phyloP scores from a whole-genome alignment of 2,329 filamentous ascomycete species.

The Periconia sp. region DNA sequence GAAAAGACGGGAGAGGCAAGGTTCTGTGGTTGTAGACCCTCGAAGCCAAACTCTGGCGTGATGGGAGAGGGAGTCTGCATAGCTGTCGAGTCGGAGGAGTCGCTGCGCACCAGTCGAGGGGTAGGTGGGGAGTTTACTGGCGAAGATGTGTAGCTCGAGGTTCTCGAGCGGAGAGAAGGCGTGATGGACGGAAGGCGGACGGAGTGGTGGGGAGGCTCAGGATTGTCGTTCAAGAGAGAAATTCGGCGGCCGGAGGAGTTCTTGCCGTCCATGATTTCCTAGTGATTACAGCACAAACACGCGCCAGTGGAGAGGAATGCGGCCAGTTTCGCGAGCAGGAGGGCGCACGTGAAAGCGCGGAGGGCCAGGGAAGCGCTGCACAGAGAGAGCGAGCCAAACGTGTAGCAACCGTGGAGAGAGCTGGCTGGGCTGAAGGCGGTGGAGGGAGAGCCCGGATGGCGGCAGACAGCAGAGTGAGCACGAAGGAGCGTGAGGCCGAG shows the following conservation, averaged over 20 bases:
- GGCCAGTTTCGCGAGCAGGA: slow-evolving; percentile 22
- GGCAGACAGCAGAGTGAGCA: slow-evolving; percentile 2
- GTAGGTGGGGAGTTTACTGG: slow-evolving; percentile 54
- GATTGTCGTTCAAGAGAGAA: slow-evolving; percentile 58
- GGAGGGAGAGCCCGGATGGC: not conserved
- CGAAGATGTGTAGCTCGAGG: slow-evolving; percentile 54
- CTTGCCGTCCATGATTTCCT: slow-evolving; percentile 57
- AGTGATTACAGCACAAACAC: slow-evolving; percentile 28
- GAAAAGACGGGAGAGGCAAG: slow-evolving; percentile 36
- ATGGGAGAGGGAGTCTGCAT: slow-evolving; percentile 54
- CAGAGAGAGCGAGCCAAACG: not conserved
- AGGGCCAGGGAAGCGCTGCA: not conserved
- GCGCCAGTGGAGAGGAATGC: slow-evolving; percentile 37
- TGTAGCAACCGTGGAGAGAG: not conserved
- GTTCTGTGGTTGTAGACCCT: slow-evolving; percentile 20
- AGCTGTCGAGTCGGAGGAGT: slow-evolving; percentile 53
- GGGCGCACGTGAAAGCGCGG: slow-evolving; percentile 26
- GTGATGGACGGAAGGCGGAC: slow-evolving; percentile 44
- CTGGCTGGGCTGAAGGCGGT: not conserved
- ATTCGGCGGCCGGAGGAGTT: slow-evolving; percentile 57
- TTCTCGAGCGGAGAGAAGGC: slow-evolving; percentile 46
- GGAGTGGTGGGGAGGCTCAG: slow-evolving; percentile 35
- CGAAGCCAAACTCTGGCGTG: slow-evolving; percentile 50
- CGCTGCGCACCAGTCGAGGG: slow-evolving; percentile 53
- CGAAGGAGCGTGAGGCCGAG: slow-evolving; percentile 6